phyloP scores from a whole-genome alignment of 1,139 yeast species.

The Hyphopichia pseudoburtonii region DNA sequence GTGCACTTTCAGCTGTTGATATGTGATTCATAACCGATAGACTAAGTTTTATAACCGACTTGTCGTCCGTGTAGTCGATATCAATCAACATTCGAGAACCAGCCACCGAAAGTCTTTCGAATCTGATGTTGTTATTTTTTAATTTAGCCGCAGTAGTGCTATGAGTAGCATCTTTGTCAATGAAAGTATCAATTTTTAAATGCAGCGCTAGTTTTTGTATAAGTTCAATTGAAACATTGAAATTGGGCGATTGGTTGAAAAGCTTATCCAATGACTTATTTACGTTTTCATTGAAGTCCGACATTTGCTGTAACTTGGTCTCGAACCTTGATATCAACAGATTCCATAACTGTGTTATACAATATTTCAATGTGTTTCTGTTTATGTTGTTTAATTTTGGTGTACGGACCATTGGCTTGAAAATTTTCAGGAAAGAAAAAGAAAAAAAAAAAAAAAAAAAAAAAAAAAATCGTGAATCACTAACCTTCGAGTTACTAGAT shows the following conservation, averaged over 20 bases:
- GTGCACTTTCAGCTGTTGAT: not conserved
- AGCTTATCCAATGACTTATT: conserved; percentile 29
- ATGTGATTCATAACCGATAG: conserved; percentile 37
- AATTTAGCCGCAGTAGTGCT: conserved; percentile 11
- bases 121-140: conserved; percentile 18
- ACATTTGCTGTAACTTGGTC: too few relatives aligned
- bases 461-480: not conserved
- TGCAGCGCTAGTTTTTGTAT: conserved; percentile 43
- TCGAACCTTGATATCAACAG: too few relatives aligned
- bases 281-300: conserved; percentile 18
- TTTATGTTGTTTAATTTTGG: too few relatives aligned
- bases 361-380: too few relatives aligned
- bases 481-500: too few relatives aligned
- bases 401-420: too few relatives aligned
- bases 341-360: too few relatives aligned
- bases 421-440: too few relatives aligned
- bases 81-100: conserved; percentile 46
- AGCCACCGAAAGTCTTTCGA: conserved; percentile 41
- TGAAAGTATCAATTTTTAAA: conserved; percentile 43
- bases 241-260: conserved; percentile 32
- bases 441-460: not conserved
- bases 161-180: conserved; percentile 38
- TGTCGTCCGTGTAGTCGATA: conserved; percentile 35
- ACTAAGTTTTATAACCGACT: conserved; percentile 27
- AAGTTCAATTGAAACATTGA: conserved; percentile 37